phyloP scores from a whole-genome alignment of 75 land plant species.

The Selaginella tamariscina region DNA sequence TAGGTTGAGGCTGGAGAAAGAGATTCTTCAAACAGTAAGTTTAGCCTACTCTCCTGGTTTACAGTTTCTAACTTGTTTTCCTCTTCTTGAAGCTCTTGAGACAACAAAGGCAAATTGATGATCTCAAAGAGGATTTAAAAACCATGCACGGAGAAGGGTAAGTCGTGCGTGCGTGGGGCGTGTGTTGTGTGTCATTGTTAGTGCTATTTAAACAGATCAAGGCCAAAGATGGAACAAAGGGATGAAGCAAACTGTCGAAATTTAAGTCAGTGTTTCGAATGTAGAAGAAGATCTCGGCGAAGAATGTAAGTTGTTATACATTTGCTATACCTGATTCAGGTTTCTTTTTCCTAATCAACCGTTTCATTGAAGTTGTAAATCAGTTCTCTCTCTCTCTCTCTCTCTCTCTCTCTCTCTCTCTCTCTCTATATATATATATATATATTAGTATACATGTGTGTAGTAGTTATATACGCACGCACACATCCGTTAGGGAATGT shows the following conservation, averaged over 20 bases:
- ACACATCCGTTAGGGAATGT: too few relatives aligned
- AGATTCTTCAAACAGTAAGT: conserved; percentile 46
- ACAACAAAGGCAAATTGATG: conserved; percentile 46
- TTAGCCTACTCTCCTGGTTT: neutral
- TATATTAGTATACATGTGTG: too few relatives aligned
- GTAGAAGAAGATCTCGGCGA: neutral
- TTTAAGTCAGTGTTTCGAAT: neutral
- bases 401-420: too few relatives aligned
- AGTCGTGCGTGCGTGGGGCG: too few relatives aligned
- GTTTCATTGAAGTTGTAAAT: too few relatives aligned
- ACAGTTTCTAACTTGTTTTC: neutral
- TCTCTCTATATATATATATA: too few relatives aligned
- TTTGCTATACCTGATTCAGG: too few relatives aligned
- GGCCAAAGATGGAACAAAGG: neutral
- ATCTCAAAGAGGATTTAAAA: conserved; percentile 31
- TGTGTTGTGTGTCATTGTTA: too few relatives aligned
- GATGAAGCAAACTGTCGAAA: neutral
- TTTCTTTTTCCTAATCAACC: too few relatives aligned
- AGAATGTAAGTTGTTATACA: too few relatives aligned
- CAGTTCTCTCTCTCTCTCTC: too few relatives aligned
- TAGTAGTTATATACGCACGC: too few relatives aligned
- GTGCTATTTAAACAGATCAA: neutral
- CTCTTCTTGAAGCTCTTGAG: conserved; percentile 31
- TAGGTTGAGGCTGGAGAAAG: conserved; percentile 27
- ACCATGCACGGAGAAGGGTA: neutral